A percentile compares a stretch with the other conserved stretches of the same genome.
Evolutionary conservation across 257 asterid species (phyloP).

Genomic region (Capsicum rhomboideum): DNA sequence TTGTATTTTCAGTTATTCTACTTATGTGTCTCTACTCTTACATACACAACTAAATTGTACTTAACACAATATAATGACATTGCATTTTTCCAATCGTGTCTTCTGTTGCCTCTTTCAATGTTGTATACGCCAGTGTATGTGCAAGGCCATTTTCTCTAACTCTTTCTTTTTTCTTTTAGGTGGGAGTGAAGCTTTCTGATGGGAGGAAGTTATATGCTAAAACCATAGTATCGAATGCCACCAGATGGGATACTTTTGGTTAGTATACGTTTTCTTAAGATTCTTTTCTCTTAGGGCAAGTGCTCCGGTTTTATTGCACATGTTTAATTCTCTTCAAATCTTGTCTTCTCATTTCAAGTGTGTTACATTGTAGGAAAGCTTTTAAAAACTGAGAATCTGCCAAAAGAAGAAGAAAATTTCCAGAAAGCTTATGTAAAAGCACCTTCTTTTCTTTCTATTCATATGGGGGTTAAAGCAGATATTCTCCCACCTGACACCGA

Average conservation of each 20-base stretch:
- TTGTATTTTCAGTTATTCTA: background rate
- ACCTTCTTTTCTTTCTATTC: constrained; percentile 96
- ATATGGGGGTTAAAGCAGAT: constrained; percentile 84
- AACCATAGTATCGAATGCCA: constrained; percentile 86
- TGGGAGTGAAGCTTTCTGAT: constrained; percentile 87
- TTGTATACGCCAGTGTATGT: background rate
- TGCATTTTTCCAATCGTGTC: background rate
- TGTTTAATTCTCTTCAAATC: background rate
- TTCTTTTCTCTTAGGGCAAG: no score
- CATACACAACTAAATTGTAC: background rate
- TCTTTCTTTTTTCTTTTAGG: constrained; percentile 34
- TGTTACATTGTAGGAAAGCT: constrained; percentile 56
- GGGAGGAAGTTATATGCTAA: constrained; percentile 78
- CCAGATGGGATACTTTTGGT: constrained; percentile 99
- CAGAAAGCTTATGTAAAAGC: constrained; percentile 90
- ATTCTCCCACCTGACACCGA: constrained; percentile 82
- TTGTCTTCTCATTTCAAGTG: background rate
- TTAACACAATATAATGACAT: background rate
- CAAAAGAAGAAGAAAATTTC: constrained; percentile 84
- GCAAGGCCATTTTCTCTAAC: background rate
- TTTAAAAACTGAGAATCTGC: constrained; percentile 63
- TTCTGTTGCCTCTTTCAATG: background rate
- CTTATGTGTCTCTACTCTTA: background rate
- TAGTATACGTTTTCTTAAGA: constrained; percentile 7
- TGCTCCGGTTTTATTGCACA: background rate